Evolutionary conservation across 129 eudicot species (phyloP), one percentile per base, ranked within the genome.

Genomic region (Arctium lappa): DNA sequence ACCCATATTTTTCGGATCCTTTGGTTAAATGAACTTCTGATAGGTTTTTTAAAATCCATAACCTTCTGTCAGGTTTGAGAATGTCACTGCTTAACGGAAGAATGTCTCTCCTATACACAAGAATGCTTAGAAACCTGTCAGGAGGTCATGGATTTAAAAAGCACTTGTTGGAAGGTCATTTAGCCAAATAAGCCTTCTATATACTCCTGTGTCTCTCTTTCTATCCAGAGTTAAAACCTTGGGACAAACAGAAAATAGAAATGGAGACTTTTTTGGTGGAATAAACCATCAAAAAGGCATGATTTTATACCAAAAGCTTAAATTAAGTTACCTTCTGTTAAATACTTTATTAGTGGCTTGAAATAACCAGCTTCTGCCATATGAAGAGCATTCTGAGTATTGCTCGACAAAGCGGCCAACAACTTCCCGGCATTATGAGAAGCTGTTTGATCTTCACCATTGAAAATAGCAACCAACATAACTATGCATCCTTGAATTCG

Each of bases 301-400:
- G 22, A 13, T 0, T 13, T 73, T 15, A 56, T 27, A 38, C 38
- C 27, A 31, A 38, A 38, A 74, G n/a, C 22, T 79, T 79, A 42
- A 11, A 73, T 33, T 16, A 78, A 73, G 5, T 81, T 91, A 92
- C 99, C 99, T 89, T 93, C 89, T 33, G 84, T 90, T 62, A 95
- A 88, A 83, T 90, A 92, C 72, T 91, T 87, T 38, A 95, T 83
- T 18, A 95, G 84, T 56, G 99, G 99, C 85, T 87, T 90, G 86
- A 93, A 93, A 74, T 93, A 95, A 65, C 97, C 99, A 38, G 98
- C 93, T 87, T 95, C 99, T 29, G 98, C 99, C 97, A 93, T 93
- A 86, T 93, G 92, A 87, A 93, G 97, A 83, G 92, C 99, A 89
- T 93, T 89, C 71, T 95, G 98, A 63, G 93, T 85, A 79, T 93